Percentiles rank a stretch among this genome's conserved stretches.
Conservation (phyloP, 2,329 filamentous ascomycete species). For the Cordyceps fumosorosea region DNA sequence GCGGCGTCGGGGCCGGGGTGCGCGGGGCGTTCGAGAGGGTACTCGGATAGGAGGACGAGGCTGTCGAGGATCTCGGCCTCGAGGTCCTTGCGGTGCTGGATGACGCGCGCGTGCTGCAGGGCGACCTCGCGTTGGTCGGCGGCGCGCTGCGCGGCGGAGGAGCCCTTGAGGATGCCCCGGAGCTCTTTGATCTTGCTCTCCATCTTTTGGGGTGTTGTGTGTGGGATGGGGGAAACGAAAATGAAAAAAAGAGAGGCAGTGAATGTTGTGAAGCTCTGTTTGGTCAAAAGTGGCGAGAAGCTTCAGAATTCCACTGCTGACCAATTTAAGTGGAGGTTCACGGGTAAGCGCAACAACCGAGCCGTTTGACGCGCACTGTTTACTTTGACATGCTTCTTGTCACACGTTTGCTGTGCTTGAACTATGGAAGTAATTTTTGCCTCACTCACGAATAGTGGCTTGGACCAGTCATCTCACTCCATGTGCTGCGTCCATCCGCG, state of each 20-base stretch:
- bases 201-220: neutral
- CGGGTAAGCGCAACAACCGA: neutral
- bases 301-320: neutral
- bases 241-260: neutral
- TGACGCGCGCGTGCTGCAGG: conserved; percentile 71
- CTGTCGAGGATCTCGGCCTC: conserved; percentile 66
- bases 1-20: conserved; percentile 31
- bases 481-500: too few relatives aligned
- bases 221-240: neutral
- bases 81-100: conserved; percentile 75
- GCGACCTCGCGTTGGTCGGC: conserved; percentile 55
- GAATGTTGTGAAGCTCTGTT: neutral
- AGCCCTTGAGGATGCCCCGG: conserved; percentile 58
- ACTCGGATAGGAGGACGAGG: conserved; percentile 64
- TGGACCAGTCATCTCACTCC: too few relatives aligned
- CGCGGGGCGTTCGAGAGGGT: conserved; percentile 34
- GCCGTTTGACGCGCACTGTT: too few relatives aligned
- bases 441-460: too few relatives aligned
- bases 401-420: neutral
- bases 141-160: conserved; percentile 20
- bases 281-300: neutral
- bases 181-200: conserved; percentile 25
- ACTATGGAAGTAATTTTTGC: neutral
- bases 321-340: conserved; percentile 10
- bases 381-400: neutral